phyloP scores from a whole-genome alignment of 495 filamentous ascomycete genomes.

The Xylona heveae region DNA sequence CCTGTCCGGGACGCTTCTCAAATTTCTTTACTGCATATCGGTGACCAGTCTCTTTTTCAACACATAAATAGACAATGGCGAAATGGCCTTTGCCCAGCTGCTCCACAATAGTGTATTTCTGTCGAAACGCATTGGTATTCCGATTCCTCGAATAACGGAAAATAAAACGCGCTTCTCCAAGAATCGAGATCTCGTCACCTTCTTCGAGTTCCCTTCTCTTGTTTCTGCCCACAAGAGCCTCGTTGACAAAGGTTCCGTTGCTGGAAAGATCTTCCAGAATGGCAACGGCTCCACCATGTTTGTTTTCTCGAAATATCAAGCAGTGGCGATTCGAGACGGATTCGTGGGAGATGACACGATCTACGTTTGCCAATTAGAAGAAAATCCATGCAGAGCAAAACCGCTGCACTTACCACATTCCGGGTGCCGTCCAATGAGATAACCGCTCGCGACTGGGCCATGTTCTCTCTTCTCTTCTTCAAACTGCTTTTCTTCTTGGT shows the following conservation, averaged over 20 bases:
- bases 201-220: constrained; percentile 72
- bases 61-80: constrained; percentile 80
- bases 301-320: constrained; percentile 72
- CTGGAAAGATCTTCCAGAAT: constrained; percentile 84
- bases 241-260: constrained; percentile 93
- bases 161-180: constrained; percentile 64
- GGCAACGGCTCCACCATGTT: constrained; percentile 54
- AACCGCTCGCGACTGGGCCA: constrained; percentile 52
- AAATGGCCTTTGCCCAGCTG: constrained; percentile 94
- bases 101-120: constrained; percentile 67
- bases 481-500: constrained; percentile 32
- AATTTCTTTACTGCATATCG: constrained; percentile 90
- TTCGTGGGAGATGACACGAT: constrained; percentile 55
- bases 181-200: constrained; percentile 71
- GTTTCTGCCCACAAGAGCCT: constrained; percentile 77
- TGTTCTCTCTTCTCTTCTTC: constrained; percentile 29
- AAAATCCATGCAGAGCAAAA: constrained; percentile 1
- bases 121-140: constrained; percentile 53
- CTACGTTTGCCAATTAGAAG: constrained; percentile 19
- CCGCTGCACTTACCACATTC: constrained; percentile 57
- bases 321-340: constrained; percentile 94
- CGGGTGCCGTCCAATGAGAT: constrained; percentile 76
- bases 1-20: constrained; percentile 54
- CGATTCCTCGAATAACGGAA: constrained; percentile 73
- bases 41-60: constrained; percentile 63